These are phyloP conservation scores for Suillus subaureus DNA, from an alignment of 768 basidiomycete species.

Conservation along the genomic window DNA sequence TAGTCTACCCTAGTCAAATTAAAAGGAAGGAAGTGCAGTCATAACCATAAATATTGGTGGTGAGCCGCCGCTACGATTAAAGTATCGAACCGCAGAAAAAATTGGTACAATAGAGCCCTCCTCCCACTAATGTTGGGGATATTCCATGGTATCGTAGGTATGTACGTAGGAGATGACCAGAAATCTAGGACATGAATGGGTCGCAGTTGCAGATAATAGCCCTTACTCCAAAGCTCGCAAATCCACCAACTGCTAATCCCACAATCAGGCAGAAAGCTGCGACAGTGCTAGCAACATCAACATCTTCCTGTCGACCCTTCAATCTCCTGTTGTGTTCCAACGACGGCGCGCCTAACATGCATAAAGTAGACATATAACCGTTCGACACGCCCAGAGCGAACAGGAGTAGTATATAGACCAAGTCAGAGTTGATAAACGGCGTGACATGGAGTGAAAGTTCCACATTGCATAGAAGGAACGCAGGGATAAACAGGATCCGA, in stretches of 20 bases:
- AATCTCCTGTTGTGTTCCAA: constrained; percentile 77
- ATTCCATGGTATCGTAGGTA: constrained; percentile 1
- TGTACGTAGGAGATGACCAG: neutral
- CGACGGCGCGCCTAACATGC: constrained; percentile 84
- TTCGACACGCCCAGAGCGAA: constrained; percentile 77
- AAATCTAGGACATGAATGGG: constrained; percentile 47
- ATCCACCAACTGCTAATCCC: constrained; percentile 75
- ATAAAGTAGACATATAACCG: constrained; percentile 76
- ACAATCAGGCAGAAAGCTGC: constrained; percentile 77
- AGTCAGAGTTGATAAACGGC: constrained; percentile 75
- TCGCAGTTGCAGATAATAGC: constrained; percentile 70
- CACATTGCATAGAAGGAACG: constrained; percentile 90
- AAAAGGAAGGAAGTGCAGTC: too few species aligned
- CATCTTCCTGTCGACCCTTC: constrained; percentile 69
- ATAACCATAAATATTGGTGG: too few species aligned
- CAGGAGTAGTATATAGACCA: constrained; percentile 73
- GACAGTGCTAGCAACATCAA: constrained; percentile 84
- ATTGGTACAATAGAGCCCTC: too few species aligned
- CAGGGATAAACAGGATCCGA: constrained; percentile 81
- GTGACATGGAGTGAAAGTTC: constrained; percentile 40
- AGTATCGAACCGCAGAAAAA: too few species aligned
- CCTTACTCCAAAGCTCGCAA: constrained; percentile 80
- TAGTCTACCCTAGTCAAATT: too few species aligned
- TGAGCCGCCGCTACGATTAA: too few species aligned
- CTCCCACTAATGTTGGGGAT: too few species aligned